Conservation (phyloP, 1,139 yeast genomes). For the Yamadazyma conglobata region DNA sequence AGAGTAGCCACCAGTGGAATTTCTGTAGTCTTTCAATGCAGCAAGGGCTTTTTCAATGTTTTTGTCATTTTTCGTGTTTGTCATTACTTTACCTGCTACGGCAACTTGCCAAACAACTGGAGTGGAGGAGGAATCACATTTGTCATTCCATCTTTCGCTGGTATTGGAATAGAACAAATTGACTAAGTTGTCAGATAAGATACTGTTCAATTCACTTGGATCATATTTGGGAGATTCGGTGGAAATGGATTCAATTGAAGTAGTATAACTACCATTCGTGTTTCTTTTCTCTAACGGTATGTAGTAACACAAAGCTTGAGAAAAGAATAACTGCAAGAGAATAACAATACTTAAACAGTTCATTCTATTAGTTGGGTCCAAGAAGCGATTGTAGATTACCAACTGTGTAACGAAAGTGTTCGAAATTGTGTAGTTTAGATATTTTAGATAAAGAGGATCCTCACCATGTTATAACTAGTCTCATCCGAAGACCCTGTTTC, state of each 20-base stretch:
- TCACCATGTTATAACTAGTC: too few species aligned
- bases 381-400: too few species aligned
- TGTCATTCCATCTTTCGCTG: constrained; percentile 20
- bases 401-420: too few species aligned
- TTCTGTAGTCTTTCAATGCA: constrained; percentile 20
- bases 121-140: constrained; percentile 12
- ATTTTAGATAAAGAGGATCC: too few species aligned
- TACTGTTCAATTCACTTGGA: constrained; percentile 11
- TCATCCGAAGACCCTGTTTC: too few species aligned
- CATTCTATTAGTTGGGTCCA: too few species aligned
- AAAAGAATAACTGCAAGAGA: too few species aligned
- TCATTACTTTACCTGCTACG: constrained; percentile 24
- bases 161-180: constrained; percentile 20
- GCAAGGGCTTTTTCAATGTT: constrained; percentile 15
- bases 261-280: constrained; percentile 12
- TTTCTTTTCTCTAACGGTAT: constrained; percentile 1
- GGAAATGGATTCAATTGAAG: constrained; percentile 15
- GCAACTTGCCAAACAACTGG: constrained; percentile 28
- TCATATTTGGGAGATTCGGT: constrained; percentile 16
- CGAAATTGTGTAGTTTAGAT: too few species aligned
- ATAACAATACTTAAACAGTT: too few species aligned
- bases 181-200: constrained; percentile 18
- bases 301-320: background rate
- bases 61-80: constrained; percentile 11
- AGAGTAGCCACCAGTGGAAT: constrained; percentile 25